Evolutionary conservation across 1,139 yeast species (phyloP).

Genomic region (Nakaseomyces bracarensis): DNA sequence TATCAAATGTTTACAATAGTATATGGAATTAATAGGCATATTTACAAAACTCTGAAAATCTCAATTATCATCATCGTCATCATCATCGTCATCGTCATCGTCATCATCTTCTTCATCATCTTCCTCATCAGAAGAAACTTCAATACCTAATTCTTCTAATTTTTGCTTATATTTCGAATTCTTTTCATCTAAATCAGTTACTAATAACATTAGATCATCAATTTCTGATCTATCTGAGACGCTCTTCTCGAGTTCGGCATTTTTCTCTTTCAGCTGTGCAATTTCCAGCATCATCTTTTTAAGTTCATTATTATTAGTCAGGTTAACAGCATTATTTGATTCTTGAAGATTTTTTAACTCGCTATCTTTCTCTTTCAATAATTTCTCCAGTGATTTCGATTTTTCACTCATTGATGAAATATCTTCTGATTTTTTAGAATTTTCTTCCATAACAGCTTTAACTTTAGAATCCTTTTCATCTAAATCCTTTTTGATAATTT

Average conservation of each 20-base stretch:
- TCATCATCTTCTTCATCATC: slow-evolving; percentile 43
- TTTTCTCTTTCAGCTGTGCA: slow-evolving; percentile 10
- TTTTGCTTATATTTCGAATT: slow-evolving; percentile 50
- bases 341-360: background rate
- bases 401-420: background rate
- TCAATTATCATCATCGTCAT: slow-evolving; percentile 12
- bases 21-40: background rate
- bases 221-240: slow-evolving; percentile 38
- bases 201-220: slow-evolving; percentile 67
- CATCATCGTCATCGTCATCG: slow-evolving; percentile 26
- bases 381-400: background rate
- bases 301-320: background rate
- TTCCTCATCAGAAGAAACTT: slow-evolving; percentile 46
- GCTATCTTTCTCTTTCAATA: background rate
- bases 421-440: background rate
- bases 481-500: background rate
- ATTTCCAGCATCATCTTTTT: slow-evolving; percentile 4
- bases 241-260: slow-evolving; percentile 13
- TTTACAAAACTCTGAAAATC: too few species aligned
- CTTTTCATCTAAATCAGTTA: slow-evolving; percentile 67
- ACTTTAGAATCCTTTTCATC: background rate
- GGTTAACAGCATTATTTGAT: background rate
- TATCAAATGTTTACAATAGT: background rate
- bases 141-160: slow-evolving; percentile 43
- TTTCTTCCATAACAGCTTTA: background rate